Evolutionary conservation across 176 grass and related monocot species (phyloP).

Genomic region (Panicum miliaceum): DNA sequence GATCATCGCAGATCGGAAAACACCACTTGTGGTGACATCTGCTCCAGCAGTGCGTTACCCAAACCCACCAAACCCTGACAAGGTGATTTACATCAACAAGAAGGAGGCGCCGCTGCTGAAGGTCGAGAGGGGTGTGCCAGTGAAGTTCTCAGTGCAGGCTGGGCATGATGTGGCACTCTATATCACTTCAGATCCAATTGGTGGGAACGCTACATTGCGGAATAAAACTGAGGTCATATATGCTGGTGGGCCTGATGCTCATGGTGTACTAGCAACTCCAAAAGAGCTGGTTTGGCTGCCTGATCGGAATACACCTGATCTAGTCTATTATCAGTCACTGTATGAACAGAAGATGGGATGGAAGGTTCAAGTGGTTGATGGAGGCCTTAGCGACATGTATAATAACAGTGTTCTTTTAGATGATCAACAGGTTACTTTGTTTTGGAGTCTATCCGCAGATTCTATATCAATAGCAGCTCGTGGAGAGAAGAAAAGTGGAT

Average conservation of each 20-base stretch:
- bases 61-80: conserved; percentile 86
- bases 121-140: conserved; percentile 94
- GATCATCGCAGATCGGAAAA: conserved; percentile 76
- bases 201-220: conserved; percentile 80
- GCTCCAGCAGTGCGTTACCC: conserved; percentile 81
- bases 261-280: conserved; percentile 88
- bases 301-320: conserved; percentile 93
- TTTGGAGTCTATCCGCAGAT: conserved; percentile 66
- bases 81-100: conserved; percentile 95
- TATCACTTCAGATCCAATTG: conserved; percentile 82
- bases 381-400: conserved; percentile 91
- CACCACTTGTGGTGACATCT: conserved; percentile 75
- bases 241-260: conserved; percentile 77
- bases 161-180: conserved; percentile 90
- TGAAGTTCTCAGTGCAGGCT: conserved; percentile 87
- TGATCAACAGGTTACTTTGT: conserved; percentile 77
- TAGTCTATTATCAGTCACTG: conserved; percentile 85
- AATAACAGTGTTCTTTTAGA: conserved; percentile 74
- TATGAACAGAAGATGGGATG: conserved; percentile 96
- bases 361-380: conserved; percentile 89
- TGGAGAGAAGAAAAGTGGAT: conserved; percentile 72
- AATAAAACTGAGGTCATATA: conserved; percentile 94
- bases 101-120: conserved; percentile 87
- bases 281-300: conserved; percentile 79
- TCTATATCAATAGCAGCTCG: conserved; percentile 82